Percentiles rank a stretch among this genome's conserved stretches.
phyloP scores from a whole-genome alignment of 2,329 filamentous ascomycete genomes.

The Aspergillus texensis region DNA sequence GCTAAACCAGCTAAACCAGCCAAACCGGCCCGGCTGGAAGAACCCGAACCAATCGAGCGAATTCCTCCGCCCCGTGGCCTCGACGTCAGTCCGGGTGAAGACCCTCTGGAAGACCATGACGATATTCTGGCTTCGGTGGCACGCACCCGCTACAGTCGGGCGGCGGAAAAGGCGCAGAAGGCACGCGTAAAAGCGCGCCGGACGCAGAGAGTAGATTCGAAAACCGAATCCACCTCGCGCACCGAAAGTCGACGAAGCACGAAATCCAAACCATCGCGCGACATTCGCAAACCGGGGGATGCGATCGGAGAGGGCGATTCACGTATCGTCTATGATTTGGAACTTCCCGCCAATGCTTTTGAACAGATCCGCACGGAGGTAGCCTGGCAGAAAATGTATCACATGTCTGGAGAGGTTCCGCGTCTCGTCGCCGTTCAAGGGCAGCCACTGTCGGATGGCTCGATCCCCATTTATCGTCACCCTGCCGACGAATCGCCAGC shows the following conservation, averaged over 20 bases:
- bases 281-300: slow-evolving; percentile 51
- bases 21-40: slow-evolving; percentile 10
- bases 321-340: slow-evolving; percentile 68
- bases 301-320: slow-evolving; percentile 80
- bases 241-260: slow-evolving; percentile 24
- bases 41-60: slow-evolving; percentile 11
- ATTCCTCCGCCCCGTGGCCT: slow-evolving; percentile 13
- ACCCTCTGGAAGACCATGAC: slow-evolving; percentile 21
- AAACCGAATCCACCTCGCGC: slow-evolving; percentile 17
- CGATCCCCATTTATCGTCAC: slow-evolving; percentile 88
- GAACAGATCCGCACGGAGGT: slow-evolving; percentile 73
- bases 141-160: slow-evolving; percentile 23
- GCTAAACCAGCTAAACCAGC: slow-evolving; percentile 13
- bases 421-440: slow-evolving; percentile 90
- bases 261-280: slow-evolving; percentile 21
- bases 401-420: slow-evolving; percentile 88
- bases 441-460: slow-evolving; percentile 64
- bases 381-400: slow-evolving; percentile 87
- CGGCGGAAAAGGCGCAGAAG: slow-evolving; percentile 15
- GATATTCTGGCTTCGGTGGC: slow-evolving; percentile 24
- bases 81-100: slow-evolving; percentile 16
- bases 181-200: slow-evolving; percentile 30
- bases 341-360: slow-evolving; percentile 66
- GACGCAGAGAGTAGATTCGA: slow-evolving; percentile 27
- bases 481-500: slow-evolving; percentile 86